These are phyloP conservation scores for Trametes cubensis DNA, from an alignment of 768 basidiomycete genomes.

Conservation along the genomic window DNA sequence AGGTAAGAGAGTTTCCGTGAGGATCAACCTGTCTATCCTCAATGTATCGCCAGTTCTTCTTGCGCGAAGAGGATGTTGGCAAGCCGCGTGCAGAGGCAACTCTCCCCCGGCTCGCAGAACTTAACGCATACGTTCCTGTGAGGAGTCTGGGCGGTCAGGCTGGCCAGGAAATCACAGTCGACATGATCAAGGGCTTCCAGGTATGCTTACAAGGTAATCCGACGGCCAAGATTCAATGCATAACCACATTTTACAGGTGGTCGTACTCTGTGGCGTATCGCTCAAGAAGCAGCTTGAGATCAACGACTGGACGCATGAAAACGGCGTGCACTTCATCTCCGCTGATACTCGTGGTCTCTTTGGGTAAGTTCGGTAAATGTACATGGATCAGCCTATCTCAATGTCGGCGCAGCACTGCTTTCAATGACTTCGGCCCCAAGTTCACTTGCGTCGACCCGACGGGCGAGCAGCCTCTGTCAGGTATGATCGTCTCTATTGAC, in stretches of 20 bases:
- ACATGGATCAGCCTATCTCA: background rate
- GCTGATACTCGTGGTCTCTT: conserved; percentile 93
- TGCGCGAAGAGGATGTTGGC: conserved; percentile 85
- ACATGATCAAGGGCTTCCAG: conserved; percentile 87
- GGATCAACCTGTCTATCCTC: background rate
- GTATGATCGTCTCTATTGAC: conserved; percentile 95
- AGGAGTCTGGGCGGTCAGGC: conserved; percentile 77
- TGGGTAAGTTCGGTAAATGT: conserved; percentile 56
- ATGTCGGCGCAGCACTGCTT: conserved; percentile 65
- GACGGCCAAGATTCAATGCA: background rate
- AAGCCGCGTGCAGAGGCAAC: conserved; percentile 86
- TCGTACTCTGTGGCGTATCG: conserved; percentile 82
- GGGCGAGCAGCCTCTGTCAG: conserved; percentile 91
- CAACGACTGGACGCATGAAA: conserved; percentile 90
- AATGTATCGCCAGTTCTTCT: conserved; percentile 77
- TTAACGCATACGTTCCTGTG: conserved; percentile 96
- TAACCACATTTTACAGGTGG: conserved; percentile 54
- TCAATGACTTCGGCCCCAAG: conserved; percentile 95
- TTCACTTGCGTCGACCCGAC: conserved; percentile 97
- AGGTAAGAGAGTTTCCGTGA: conserved; percentile 50
- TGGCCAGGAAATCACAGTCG: conserved; percentile 78
- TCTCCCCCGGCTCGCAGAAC: conserved; percentile 85
- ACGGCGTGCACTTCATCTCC: conserved; percentile 89
- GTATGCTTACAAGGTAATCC: conserved; percentile 41
- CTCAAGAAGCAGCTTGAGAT: conserved; percentile 88